Percentiles rank a stretch among this genome's conserved stretches.
Conservation (phyloP, 768 basidiomycete species). For the Cytidiella melzeri region DNA sequence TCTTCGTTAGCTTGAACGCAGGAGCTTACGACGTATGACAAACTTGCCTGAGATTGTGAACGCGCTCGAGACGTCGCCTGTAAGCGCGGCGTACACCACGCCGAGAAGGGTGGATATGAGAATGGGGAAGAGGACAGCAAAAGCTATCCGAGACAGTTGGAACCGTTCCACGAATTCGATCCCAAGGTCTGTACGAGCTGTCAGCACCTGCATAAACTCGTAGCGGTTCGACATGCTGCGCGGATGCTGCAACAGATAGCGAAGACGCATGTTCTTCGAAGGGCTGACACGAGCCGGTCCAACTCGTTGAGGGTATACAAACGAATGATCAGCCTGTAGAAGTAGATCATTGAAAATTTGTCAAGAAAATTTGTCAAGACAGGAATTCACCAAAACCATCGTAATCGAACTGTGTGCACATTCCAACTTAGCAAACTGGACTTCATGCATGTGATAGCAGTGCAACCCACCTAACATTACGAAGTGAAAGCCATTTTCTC, state of each 20-base stretch:
- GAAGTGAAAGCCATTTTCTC: slow-evolving; percentile 18
- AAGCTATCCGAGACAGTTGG: slow-evolving; percentile 13
- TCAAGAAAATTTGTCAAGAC: neutral
- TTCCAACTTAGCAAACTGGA: slow-evolving; percentile 1
- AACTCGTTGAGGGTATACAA: slow-evolving; percentile 15
- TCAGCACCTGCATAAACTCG: slow-evolving; percentile 20
- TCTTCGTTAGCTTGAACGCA: neutral
- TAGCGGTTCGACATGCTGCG: slow-evolving; percentile 11
- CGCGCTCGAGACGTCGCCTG: slow-evolving; percentile 11
- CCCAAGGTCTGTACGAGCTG: slow-evolving; percentile 11
- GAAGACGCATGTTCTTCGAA: slow-evolving; percentile 18
- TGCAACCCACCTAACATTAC: slow-evolving; percentile 13
- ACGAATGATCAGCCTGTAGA: slow-evolving; percentile 15
- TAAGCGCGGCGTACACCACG: slow-evolving; percentile 9
- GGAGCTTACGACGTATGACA: neutral
- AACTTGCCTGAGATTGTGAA: slow-evolving; percentile 17
- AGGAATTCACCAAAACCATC: slow-evolving; percentile 15
- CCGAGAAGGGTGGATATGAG: slow-evolving; percentile 10
- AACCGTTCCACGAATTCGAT: slow-evolving; percentile 17
- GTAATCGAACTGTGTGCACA: too few species aligned
- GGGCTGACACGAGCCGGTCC: slow-evolving; percentile 13
- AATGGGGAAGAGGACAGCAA: slow-evolving; percentile 15
- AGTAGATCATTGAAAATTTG: neutral
- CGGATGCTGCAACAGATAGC: slow-evolving; percentile 16
- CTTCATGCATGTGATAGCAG: neutral